Base-by-base conservation (phyloP, 75 land plant genomes). In the Selaginella tamariscina region DNA sequence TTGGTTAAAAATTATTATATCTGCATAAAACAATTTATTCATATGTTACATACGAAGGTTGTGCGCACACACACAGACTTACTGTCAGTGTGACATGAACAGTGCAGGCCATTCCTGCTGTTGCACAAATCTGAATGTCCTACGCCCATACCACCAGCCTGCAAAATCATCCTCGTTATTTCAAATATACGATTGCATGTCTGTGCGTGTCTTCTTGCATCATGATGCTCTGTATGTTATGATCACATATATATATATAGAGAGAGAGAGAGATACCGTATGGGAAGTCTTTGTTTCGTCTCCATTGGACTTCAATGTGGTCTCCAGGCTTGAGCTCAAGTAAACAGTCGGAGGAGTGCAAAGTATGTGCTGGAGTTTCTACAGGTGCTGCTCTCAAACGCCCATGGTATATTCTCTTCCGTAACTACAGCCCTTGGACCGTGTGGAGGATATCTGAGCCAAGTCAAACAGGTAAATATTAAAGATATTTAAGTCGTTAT, bases 71-170 rank as follows among this genome's bases (percentile, higher is more conserved):
- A 15, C 68, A 68, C 23, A 56, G 21, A 24, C 23, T 1, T 68
- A 68, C 70, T 60, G 59, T 68, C 68, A 28, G 21, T 29, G 29
- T 68, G 70, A 64, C 70, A 68, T 54, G 18, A 20, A 65, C 70
- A 68, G 1, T 39, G 49, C 49, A 5, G 49, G 15, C 49, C 26
- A 54, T 68, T 60, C 2, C 29, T 23, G 62, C 8, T 23, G 23
- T 27, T 60, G 27, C 70, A 68, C 29, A 22, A 27, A 54, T 64
- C 67, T 15, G 30, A 18, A 27, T 68, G 70, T 1, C 70, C 70
- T 55, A 68, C 67, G 27, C 9, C 70, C 70, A 68, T 68, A 68
- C 70, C 70, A 68, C 70, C 70, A 68, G 29, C 70, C 70, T 68
- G 67, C 70, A n/a, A 68, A 26, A 68, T 68, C n/a, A n/a, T n/a